These are phyloP conservation scores for Lepiota brunneoincarnata DNA, from an alignment of 768 basidiomycete species.

Conservation along the genomic window DNA sequence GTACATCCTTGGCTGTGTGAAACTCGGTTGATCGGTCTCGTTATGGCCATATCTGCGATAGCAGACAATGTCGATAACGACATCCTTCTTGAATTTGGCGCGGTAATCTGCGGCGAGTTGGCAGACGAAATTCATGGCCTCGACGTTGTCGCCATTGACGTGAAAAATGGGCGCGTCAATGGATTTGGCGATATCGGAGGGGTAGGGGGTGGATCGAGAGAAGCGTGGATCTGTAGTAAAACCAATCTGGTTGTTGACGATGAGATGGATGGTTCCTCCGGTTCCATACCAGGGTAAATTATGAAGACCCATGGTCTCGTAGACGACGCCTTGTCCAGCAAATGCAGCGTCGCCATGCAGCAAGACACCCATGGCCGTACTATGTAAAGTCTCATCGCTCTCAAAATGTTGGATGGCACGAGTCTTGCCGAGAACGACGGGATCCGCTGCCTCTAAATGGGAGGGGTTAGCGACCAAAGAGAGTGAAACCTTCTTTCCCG, in stretches of 20 bases:
- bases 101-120: constrained; percentile 98
- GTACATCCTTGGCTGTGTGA: constrained; percentile 99
- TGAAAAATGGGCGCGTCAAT: constrained; percentile 99
- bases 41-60: constrained; percentile 99
- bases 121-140: constrained; percentile 98
- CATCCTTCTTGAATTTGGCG: constrained; percentile 98
- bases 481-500: constrained; percentile 95
- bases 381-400: constrained; percentile 74
- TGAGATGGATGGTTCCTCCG: constrained; percentile 96
- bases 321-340: constrained; percentile 96
- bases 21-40: constrained; percentile 97
- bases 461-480: constrained; percentile 99
- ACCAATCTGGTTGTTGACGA: constrained; percentile 99
- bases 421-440: constrained; percentile 99
- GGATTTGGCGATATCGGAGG: constrained; percentile 96
- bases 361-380: constrained; percentile 90
- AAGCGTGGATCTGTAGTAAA: constrained; percentile 99
- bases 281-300: constrained; percentile 94
- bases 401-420: constrained; percentile 95
- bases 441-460: constrained; percentile 95
- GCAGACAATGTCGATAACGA: constrained; percentile 97
- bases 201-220: constrained; percentile 95
- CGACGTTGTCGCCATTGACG: constrained; percentile 97
- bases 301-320: constrained; percentile 99
- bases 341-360: constrained; percentile 99